Conservation (phyloP, 2,329 filamentous ascomycete species). For the Arachnopeziza araneosa region DNA sequence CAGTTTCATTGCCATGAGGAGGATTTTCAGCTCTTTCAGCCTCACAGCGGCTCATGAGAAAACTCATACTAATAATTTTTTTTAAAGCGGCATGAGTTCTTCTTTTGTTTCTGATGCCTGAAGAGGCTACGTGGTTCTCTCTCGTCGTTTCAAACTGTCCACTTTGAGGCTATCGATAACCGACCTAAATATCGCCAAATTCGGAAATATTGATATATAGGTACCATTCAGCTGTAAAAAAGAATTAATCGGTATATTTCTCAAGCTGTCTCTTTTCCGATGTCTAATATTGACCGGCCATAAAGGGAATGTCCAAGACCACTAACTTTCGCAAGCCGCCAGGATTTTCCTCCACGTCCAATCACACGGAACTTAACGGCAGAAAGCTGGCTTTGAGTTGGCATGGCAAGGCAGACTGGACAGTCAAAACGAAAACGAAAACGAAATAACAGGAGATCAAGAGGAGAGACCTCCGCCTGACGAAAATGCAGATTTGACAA, state of each 20-base stretch:
- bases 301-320: too few relatives aligned
- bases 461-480: constrained; percentile 79
- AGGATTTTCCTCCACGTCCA: too few relatives aligned
- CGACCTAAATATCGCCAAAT: not conserved
- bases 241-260: constrained; percentile 49
- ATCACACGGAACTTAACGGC: too few relatives aligned
- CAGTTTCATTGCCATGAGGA: not conserved
- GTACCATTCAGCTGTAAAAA: constrained; percentile 66
- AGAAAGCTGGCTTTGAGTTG: too few relatives aligned
- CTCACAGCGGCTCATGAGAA: not conserved
- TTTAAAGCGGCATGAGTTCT: not conserved
- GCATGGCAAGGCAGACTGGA: too few relatives aligned
- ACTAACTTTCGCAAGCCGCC: too few relatives aligned
- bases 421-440: too few relatives aligned
- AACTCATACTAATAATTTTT: not conserved
- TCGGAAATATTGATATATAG: constrained; percentile 73
- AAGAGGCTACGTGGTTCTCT: not conserved
- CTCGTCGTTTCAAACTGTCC: not conserved
- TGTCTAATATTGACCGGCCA: too few relatives aligned
- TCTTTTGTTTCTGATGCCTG: not conserved
- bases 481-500: not conserved
- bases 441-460: too few relatives aligned
- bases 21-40: not conserved
- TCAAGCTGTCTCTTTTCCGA: too few relatives aligned
- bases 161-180: not conserved